Percentiles rank a stretch among this genome's conserved stretches.
Conservation (phyloP, 2,329 filamentous ascomycete species). For the Clarireedia homoeocarpa region DNA sequence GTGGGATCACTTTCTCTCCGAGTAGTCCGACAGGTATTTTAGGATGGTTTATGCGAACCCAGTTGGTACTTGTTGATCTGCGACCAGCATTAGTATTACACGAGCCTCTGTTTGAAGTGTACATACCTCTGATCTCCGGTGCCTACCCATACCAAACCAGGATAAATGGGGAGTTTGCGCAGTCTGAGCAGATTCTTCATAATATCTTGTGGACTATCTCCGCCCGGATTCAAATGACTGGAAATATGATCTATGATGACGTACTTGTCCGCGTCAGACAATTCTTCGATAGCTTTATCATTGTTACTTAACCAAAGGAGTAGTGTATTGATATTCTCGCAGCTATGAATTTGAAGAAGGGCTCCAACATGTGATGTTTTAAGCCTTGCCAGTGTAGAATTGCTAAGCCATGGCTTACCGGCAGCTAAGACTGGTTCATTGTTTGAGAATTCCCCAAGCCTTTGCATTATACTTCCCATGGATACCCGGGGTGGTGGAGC, state of each 20-base stretch:
- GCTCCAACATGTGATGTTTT: neutral
- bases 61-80: conserved; percentile 2
- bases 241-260: conserved; percentile 5
- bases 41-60: conserved; percentile 11
- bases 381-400: neutral
- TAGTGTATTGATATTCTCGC: neutral
- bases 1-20: conserved; percentile 4
- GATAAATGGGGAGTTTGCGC: conserved; percentile 1
- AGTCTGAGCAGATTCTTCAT: neutral
- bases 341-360: neutral
- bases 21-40: conserved; percentile 13
- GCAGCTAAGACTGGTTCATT: neutral
- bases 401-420: too few relatives aligned
- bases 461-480: neutral
- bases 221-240: neutral
- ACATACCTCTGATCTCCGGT: neutral
- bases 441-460: neutral
- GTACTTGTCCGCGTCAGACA: neutral
- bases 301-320: neutral
- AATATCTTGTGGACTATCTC: neutral
- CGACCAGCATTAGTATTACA: neutral
- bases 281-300: neutral
- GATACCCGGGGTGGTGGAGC: neutral
- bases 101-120: neutral
- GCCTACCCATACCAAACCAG: neutral